phyloP scores from a whole-genome alignment of 805 yeast genomes.

The Candida ascalaphidarum region DNA sequence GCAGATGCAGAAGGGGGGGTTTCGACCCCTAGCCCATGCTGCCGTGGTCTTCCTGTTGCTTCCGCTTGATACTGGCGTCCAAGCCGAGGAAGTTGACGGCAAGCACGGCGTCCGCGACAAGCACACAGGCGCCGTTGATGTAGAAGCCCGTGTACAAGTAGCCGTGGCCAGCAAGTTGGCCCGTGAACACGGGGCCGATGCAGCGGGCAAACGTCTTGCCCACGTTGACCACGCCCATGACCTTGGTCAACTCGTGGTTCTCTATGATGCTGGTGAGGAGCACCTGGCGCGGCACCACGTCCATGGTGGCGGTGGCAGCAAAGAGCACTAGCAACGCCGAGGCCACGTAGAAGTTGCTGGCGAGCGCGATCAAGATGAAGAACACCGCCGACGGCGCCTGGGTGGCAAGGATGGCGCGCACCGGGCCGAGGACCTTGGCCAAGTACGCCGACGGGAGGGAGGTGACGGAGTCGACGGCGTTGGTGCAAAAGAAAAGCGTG shows the following conservation, averaged over 20 bases:
- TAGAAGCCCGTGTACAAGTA: conserved; percentile 42
- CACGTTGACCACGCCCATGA: conserved; percentile 79
- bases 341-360: conserved; percentile 31
- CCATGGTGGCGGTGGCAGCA: conserved; percentile 64
- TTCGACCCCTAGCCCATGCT: too few relatives aligned
- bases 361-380: conserved; percentile 32
- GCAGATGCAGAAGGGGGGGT: too few relatives aligned
- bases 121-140: conserved; percentile 42
- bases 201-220: conserved; percentile 82
- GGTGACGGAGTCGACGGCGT: conserved; percentile 55
- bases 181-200: conserved; percentile 75
- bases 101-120: conserved; percentile 39
- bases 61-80: conserved; percentile 22
- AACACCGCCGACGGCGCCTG: conserved; percentile 75
- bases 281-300: conserved; percentile 86
- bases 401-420: conserved; percentile 61
- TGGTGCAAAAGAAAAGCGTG: conserved; percentile 54
- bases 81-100: conserved; percentile 33
- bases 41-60: too few relatives aligned
- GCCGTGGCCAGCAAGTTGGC: conserved; percentile 51
- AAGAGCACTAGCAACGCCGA: conserved; percentile 40
- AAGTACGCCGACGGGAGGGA: conserved; percentile 71
- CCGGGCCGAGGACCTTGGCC: conserved; percentile 67
- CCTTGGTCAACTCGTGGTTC: conserved; percentile 58
- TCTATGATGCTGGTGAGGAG: conserved; percentile 61